Conservation (phyloP, 306 rosid species). For the Echinosophora koreensis region DNA sequence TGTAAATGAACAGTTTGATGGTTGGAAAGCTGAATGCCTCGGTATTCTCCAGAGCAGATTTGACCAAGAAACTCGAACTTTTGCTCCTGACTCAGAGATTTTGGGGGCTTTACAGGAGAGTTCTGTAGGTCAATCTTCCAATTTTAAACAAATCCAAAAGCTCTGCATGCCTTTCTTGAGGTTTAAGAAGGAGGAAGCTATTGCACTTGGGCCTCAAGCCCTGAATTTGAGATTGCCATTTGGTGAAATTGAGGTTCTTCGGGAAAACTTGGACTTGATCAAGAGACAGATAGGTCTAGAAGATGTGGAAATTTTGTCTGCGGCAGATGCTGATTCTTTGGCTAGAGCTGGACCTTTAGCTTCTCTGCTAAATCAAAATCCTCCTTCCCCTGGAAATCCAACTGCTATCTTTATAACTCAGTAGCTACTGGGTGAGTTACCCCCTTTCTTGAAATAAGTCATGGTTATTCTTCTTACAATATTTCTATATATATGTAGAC, state of each 20-base stretch:
- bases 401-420: constrained; percentile 78
- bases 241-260: constrained; percentile 86
- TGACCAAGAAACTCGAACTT: constrained; percentile 52
- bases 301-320: constrained; percentile 73
- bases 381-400: constrained; percentile 90
- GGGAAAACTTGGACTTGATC: constrained; percentile 78
- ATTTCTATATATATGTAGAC: background rate
- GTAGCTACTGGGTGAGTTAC: constrained; percentile 48
- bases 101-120: constrained; percentile 66
- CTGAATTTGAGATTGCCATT: constrained; percentile 79
- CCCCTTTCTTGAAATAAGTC: constrained; percentile 17
- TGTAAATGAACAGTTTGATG: constrained; percentile 82
- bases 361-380: constrained; percentile 70
- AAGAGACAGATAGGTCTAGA: constrained; percentile 83
- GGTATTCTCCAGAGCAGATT: constrained; percentile 70
- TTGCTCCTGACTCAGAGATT: constrained; percentile 68
- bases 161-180: constrained; percentile 87
- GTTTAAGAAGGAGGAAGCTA: constrained; percentile 81
- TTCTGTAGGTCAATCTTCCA: constrained; percentile 66
- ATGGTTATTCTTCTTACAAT: background rate
- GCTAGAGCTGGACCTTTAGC: constrained; percentile 70
- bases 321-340: constrained; percentile 60
- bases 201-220: constrained; percentile 75
- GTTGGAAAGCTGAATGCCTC: constrained; percentile 92
- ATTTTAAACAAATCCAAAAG: constrained; percentile 74